These are phyloP conservation scores for Pycnococcus provasolii DNA, from an alignment of 139 green algal genomes.

Conservation along the genomic window DNA sequence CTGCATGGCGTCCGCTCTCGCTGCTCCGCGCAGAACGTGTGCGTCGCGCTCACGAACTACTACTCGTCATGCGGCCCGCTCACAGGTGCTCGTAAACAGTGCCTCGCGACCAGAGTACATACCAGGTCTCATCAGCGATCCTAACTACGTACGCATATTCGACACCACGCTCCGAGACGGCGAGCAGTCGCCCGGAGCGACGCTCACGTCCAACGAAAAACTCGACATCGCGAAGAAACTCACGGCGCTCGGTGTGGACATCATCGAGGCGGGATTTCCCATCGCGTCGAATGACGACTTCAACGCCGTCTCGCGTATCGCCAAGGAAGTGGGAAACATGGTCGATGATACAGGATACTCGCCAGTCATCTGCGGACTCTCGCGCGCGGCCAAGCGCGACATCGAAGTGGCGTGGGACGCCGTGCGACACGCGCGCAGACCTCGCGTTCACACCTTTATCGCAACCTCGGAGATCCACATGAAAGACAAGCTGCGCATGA, in stretches of 20 bases:
- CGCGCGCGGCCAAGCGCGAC: conserved; percentile 59
- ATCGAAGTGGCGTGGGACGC: conserved; percentile 80
- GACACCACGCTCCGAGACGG: conserved; percentile 96
- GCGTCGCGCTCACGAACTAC: too few relatives aligned
- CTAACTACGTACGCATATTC: conserved; percentile 93
- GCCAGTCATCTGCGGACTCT: conserved; percentile 96
- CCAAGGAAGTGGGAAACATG: conserved; percentile 61
- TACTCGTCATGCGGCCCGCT: too few relatives aligned
- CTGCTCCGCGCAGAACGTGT: too few relatives aligned
- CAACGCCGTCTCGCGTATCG: conserved; percentile 80
- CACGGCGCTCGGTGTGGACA: conserved; percentile 91
- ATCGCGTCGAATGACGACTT: conserved; percentile 95
- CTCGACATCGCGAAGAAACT: conserved; percentile 90
- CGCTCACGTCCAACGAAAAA: conserved; percentile 92
- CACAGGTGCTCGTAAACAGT: neutral
- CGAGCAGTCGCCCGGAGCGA: conserved; percentile 86
- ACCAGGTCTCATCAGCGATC: conserved; percentile 67
- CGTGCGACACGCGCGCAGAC: conserved; percentile 68
- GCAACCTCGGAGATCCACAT: conserved; percentile 95
- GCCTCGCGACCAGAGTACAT: conserved; percentile 31
- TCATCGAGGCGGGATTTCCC: conserved; percentile 98
- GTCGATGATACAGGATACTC: conserved; percentile 70
- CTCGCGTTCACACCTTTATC: conserved; percentile 95
- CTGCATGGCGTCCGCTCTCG: too few relatives aligned
- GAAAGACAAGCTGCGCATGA: conserved; percentile 47